Conservation (phyloP, 768 basidiomycete genomes). For the Ephemerocybe angulata region DNA sequence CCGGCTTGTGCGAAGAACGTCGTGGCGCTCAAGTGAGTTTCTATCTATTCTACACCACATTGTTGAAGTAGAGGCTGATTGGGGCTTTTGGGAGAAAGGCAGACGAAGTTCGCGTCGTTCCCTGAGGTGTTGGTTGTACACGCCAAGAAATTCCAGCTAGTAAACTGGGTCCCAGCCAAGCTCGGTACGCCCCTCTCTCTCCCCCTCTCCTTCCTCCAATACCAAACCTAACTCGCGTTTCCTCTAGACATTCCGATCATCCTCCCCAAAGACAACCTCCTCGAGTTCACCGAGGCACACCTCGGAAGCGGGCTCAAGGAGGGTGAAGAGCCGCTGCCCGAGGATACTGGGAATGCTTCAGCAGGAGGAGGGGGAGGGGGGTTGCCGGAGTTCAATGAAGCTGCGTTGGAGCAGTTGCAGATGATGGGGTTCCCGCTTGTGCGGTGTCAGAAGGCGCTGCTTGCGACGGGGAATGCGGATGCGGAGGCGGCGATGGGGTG, state of each 20-base stretch:
- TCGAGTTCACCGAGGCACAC: constrained; percentile 58
- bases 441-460: constrained; percentile 84
- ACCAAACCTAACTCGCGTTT: constrained; percentile 3
- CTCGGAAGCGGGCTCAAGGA: constrained; percentile 68
- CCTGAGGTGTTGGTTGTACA: constrained; percentile 87
- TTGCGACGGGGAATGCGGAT: constrained; percentile 73
- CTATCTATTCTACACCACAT: neutral
- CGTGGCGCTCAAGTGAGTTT: constrained; percentile 64
- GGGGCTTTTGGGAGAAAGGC: constrained; percentile 38
- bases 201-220: neutral
- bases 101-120: constrained; percentile 76
- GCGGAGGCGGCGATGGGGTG: constrained; percentile 91
- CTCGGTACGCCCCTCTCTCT: constrained; percentile 54
- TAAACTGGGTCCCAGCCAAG: constrained; percentile 96
- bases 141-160: constrained; percentile 90
- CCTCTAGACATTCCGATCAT: constrained; percentile 77
- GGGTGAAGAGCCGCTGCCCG: constrained; percentile 66
- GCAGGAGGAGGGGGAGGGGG: constrained; percentile 6
- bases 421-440: constrained; percentile 89
- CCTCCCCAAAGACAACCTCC: constrained; percentile 52
- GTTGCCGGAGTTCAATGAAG: constrained; percentile 68
- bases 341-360: constrained; percentile 39
- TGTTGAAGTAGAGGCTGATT: constrained; percentile 1
- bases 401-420: constrained; percentile 71
- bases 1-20: constrained; percentile 68